These are phyloP conservation scores for Alternaria solani DNA, from an alignment of 2,329 filamentous ascomycete genomes.

Conservation along the genomic window DNA sequence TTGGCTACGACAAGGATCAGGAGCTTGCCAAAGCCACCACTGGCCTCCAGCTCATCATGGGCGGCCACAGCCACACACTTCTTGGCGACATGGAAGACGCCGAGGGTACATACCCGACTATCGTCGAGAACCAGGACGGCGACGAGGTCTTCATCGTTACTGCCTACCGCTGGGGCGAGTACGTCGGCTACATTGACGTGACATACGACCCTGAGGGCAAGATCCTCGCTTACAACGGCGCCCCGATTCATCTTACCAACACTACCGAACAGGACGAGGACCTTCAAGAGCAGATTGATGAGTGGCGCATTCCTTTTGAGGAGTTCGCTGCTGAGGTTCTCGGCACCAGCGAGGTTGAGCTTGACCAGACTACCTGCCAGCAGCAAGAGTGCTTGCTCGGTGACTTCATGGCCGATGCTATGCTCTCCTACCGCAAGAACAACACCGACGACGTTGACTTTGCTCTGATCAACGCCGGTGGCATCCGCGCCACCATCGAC, in stretches of 20 bases:
- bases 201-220: conserved; percentile 68
- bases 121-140: conserved; percentile 66
- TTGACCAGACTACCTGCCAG: conserved; percentile 68
- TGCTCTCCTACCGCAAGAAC: conserved; percentile 67
- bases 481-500: conserved; percentile 70
- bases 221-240: conserved; percentile 69
- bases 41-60: conserved; percentile 73
- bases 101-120: conserved; percentile 69
- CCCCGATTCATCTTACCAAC: conserved; percentile 71
- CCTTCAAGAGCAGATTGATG: conserved; percentile 66
- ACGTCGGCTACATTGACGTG: conserved; percentile 72
- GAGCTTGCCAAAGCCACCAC: conserved; percentile 66
- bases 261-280: conserved; percentile 64
- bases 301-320: conserved; percentile 69
- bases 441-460: conserved; percentile 60
- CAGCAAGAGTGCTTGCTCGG: conserved; percentile 62
- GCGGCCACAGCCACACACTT: conserved; percentile 66
- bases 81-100: conserved; percentile 67
- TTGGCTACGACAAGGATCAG: conserved; percentile 71
- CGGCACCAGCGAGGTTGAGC: conserved; percentile 62
- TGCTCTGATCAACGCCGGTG: conserved; percentile 70
- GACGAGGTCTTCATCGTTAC: conserved; percentile 75
- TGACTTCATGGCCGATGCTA: conserved; percentile 60
- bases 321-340: conserved; percentile 66
- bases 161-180: conserved; percentile 73